Base-by-base conservation (phyloP, 1,139 yeast genomes). In the Hansenula lynferdii region DNA sequence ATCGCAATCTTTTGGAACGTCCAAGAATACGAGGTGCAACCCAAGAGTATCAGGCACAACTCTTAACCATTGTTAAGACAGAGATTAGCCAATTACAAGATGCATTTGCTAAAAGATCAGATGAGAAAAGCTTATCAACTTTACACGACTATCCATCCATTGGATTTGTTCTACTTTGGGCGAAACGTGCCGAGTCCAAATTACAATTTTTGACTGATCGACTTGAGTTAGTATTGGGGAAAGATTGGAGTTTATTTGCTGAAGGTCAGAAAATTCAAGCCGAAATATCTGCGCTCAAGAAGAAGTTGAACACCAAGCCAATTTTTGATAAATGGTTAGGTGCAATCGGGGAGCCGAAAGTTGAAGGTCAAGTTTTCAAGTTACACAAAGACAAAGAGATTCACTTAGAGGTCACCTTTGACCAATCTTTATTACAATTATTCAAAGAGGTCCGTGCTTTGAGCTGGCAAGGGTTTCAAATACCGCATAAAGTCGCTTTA, bases 221-320 rank as follows among this genome's bases (percentile, higher is more conserved):
- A 30, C 61, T 79, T 8, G 76, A 73, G 35, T 56, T 68, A 12
- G 68, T 80, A 2, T 66, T 90, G 10, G 96, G 97, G 0, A 54
- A 65, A 12, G 83, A 80, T 23, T 90, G 97, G 97, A 67, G 64
- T 36, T 69, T 75, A 31, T 85, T 81, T 49, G 78, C 90, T 0
- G 80, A 82, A 36, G 97, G 96, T 0, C 73, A 70, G 38, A 75
- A 72, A 45, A 72, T 90, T 2, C 66, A 70, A 14, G 57, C 67
- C 2, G 85, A 78, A 42, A 68, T 78, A 14, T 51, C 56, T 1
- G 60, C 64, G 1, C 64, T 84, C 34, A 53, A 67, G 15, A 60
- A 66, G 18, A 72, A 68, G 34, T 61, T 80, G 11, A 67, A 80
- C 38, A 58, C 78, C 0, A 60, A 68, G 6, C 53, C 42, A 0